Conservation (phyloP, 148 eudicot genomes). For the Selenicereus undatus region DNA sequence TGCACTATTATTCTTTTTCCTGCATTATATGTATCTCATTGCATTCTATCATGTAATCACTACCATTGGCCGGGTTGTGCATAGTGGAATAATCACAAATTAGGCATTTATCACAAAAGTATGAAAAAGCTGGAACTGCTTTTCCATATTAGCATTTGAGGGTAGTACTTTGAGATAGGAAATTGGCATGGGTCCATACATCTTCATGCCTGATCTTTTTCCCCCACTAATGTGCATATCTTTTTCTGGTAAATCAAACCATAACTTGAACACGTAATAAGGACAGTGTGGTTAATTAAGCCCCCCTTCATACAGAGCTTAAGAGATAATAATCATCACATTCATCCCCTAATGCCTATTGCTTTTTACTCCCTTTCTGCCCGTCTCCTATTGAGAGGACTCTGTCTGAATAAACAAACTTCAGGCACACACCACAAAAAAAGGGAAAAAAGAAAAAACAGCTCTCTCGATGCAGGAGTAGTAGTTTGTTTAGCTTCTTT, state of each 20-base stretch:
- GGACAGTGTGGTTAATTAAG: constrained; percentile 21
- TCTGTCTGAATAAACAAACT: constrained; percentile 25
- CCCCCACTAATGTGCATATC: constrained; percentile 22
- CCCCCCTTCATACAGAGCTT: constrained; percentile 35
- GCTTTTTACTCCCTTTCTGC: constrained; percentile 26
- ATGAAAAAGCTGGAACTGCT: constrained; percentile 16
- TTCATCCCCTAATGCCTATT: constrained; percentile 29
- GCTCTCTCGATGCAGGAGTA: constrained; percentile 24
- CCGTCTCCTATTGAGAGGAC: constrained; percentile 38
- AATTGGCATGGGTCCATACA: constrained; percentile 22
- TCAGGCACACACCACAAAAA: constrained; percentile 26
- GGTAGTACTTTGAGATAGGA: constrained; percentile 15
- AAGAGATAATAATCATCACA: constrained; percentile 42
- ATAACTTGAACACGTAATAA: constrained; percentile 25
- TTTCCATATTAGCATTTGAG: constrained; percentile 17
- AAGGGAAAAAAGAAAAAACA: not conserved
- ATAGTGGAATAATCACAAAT: constrained; percentile 13
- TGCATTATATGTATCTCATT: not conserved
- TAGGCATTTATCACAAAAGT: constrained; percentile 13
- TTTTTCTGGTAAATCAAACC: constrained; percentile 31
- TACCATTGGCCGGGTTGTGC: not conserved
- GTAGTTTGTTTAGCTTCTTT: constrained; percentile 22
- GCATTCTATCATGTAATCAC: constrained; percentile 2
- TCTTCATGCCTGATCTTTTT: constrained; percentile 23
- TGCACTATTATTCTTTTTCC: not conserved